Base-by-base conservation (phyloP, 768 basidiomycete species). In the Trametopsis cervina region DNA sequence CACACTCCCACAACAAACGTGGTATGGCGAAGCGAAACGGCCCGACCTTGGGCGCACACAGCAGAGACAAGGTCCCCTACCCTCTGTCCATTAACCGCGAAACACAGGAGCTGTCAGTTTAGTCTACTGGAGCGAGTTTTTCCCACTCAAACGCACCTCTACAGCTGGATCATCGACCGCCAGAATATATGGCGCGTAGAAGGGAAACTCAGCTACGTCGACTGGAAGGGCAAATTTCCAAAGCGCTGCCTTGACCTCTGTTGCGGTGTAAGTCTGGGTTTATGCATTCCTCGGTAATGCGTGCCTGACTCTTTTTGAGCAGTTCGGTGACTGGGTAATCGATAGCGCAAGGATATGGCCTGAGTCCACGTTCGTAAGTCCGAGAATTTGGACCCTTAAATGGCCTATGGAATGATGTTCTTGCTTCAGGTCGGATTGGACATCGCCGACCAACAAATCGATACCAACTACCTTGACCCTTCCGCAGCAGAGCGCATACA, bases 1-100 rank as follows among this genome's bases (percentile, higher is more conserved):
- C n/a, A 35, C 33, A 10, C n/a, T 35, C 33, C 33, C 10, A 35
- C 33, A 10, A 35, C 33, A n/a, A 35, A 10, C 33, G 10, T 35
- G 33, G n/a, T n/a, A n/a, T 83, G 58, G 57, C 73, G 35, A 61
- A 65, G 55, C 84, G 81, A 54, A 60, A 81, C 57, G 84, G 84
- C 37, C 75, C 74, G 39, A 71, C 70, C 44, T 80, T 82, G 51
- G 85, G 87, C 60, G 71, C 75, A 15, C 81, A 78, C 59, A 79
- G 82, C 54, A 74, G 71, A 33, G 81, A 84, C 60, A 85, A 86
- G 65, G 86, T 83, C 2, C 86, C 85, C 2, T 89, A 89, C 67
- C 86, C 86, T 0, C 59, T 84, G 26, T 81, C 77, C 21, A 87
- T 87, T 62, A 80, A 85, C 60, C 72, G 71, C 46, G 66, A 79